Evolutionary conservation across 1,284 basidiomycete genomes (phyloP), one percentile per base, ranked within the genome.

Genomic region (Pascua guehoae): DNA sequence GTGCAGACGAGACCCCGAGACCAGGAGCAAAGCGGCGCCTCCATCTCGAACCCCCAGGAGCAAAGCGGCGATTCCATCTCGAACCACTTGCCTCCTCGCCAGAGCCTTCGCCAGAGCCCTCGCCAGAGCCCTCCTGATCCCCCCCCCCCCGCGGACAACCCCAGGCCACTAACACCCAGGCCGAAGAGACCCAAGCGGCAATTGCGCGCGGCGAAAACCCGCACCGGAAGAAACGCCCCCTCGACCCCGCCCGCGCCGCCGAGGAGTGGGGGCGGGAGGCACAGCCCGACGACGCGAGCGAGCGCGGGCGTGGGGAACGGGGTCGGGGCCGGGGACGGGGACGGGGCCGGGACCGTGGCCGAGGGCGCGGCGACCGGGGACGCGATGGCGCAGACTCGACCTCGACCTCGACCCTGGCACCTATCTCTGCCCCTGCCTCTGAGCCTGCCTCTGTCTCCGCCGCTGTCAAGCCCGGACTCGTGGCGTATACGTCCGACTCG

Each of bases 101-200:
- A n/a, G n/a, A n/a, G n/a, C n/a, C n/a, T n/a, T n/a, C n/a, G n/a
- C n/a, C n/a, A n/a, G n/a, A n/a, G n/a, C n/a, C n/a, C 24, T 32
- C 24, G 4, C 24, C 24, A 32, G 24, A 32, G n/a, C n/a, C n/a
- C 24, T 32, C 24, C 24, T n/a, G n/a, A n/a, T n/a, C 24, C 24
- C 24, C 24, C 24, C 24, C 24, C 24, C 24, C 24, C 24, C 24
- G 4, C 24, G 4, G 7, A 32, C 24, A 32, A n/a, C n/a, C n/a
- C n/a, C 24, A 32, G 7, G 4, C 3, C 3, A 32, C 24, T 32
- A 32, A 32, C 24, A 32, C 24, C 24, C 58, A 77, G 81, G 71
- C 86, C 83, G 73, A 81, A 81, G 69, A 89, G 84, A 72, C 77
- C 81, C 82, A 86, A 56, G 89, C 91, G 60, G 90, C 91, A 5